Percentiles rank a stretch among this genome's conserved stretches.
Evolutionary conservation across 306 rosid species (phyloP).

Genomic region (Quercus dentata): DNA sequence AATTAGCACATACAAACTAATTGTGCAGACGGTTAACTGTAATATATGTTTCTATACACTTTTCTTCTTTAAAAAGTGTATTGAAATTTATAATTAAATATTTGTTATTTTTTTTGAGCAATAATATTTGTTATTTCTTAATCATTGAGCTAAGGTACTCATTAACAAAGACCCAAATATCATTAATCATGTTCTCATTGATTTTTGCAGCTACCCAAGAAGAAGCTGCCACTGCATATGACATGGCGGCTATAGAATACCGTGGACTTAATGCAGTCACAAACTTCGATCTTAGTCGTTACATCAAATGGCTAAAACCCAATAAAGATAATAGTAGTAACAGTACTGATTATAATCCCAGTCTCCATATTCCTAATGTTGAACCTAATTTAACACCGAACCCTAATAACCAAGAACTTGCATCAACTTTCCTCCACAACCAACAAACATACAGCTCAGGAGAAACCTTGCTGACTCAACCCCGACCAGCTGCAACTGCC

Average conservation of each 20-base stretch:
- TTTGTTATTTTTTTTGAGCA: no score
- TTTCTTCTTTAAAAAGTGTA: not conserved
- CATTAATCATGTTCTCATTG: not conserved
- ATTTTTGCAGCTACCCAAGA: conserved; percentile 78
- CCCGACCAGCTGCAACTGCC: conserved; percentile 4
- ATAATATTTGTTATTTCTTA: no score
- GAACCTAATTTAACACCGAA: not conserved
- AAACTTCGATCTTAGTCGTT: conserved; percentile 83
- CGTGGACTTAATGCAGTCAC: conserved; percentile 93
- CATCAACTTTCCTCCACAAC: conserved; percentile 11
- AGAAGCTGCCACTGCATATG: conserved; percentile 94
- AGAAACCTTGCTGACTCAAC: not conserved
- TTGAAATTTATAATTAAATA: no score
- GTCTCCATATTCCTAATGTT: conserved; percentile 4
- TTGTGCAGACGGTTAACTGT: no score
- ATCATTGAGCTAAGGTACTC: no score
- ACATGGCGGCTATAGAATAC: conserved; percentile 78
- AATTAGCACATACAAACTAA: no score
- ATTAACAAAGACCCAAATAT: no score
- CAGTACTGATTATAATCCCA: not conserved
- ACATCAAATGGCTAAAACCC: conserved; percentile 34
- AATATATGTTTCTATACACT: no score
- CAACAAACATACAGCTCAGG: conserved; percentile 1
- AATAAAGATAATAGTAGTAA: conserved; percentile 5
- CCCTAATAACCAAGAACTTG: conserved; percentile 26